phyloP scores from a whole-genome alignment of 768 basidiomycete species.

The Lactarius hengduanensis region DNA sequence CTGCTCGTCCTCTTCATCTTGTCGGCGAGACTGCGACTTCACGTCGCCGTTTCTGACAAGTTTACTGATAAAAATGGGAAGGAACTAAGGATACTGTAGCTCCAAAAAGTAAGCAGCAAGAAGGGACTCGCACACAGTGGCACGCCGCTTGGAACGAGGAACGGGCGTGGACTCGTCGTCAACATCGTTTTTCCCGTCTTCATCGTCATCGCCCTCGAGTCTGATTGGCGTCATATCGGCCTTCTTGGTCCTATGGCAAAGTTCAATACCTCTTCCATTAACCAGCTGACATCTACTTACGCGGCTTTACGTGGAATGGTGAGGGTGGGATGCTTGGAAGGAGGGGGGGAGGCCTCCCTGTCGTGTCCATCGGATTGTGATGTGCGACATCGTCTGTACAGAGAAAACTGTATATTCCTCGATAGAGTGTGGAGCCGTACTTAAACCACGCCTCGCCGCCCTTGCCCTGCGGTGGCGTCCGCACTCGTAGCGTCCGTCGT shows the following conservation, averaged over 20 bases:
- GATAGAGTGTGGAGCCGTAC: constrained; percentile 22
- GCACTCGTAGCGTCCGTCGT: constrained; percentile 44
- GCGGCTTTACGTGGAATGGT: constrained; percentile 56
- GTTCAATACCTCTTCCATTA: constrained; percentile 40
- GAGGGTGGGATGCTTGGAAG: constrained; percentile 45
- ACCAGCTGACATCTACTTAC: constrained; percentile 40
- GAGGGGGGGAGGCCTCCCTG: constrained; percentile 38
- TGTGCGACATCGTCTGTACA: constrained; percentile 50
- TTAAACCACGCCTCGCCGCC: constrained; percentile 38
- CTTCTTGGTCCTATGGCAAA: constrained; percentile 27
- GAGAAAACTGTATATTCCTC: not conserved
- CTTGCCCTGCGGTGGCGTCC: constrained; percentile 34
- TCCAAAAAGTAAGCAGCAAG: too few species aligned
- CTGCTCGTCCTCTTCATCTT: not conserved
- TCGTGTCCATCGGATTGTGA: constrained; percentile 45
- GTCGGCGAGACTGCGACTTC: not conserved
- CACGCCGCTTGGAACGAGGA: constrained; percentile 16
- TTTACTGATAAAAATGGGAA: constrained; percentile 2
- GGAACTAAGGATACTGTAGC: constrained; percentile 2
- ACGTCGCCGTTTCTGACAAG: not conserved
- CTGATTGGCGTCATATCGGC: constrained; percentile 27
- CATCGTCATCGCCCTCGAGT: constrained; percentile 32
- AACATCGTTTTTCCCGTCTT: too few species aligned
- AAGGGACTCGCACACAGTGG: constrained; percentile 1
- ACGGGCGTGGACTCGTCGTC: constrained; percentile 24